These are phyloP conservation scores for Halophytophthora batemanensis DNA, from an alignment of 352 stramenopile species.

Conservation along the genomic window DNA sequence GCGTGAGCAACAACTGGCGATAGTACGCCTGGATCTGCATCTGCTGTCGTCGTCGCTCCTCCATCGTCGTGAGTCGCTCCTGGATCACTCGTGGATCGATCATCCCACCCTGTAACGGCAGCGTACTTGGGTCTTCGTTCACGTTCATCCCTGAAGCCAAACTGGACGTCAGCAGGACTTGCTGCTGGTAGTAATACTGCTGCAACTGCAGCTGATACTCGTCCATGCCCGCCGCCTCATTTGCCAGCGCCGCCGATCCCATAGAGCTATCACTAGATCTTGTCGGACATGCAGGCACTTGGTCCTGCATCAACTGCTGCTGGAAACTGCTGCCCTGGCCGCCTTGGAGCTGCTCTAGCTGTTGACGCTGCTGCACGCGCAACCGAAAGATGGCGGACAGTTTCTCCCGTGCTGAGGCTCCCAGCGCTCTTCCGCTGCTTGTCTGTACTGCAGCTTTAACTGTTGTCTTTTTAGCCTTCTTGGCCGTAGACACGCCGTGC, in stretches of 20 bases:
- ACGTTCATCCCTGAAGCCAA: conserved; percentile 23
- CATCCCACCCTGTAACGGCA: conserved; percentile 37
- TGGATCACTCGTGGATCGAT: conserved; percentile 67
- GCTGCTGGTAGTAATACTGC: conserved; percentile 69
- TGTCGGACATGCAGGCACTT: conserved; percentile 11
- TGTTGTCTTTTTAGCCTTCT: conserved; percentile 17
- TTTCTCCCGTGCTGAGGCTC: conserved; percentile 39
- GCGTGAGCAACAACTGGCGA: conserved; percentile 37
- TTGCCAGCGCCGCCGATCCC: conserved; percentile 10
- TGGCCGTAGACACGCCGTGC: not conserved
- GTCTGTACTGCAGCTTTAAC: conserved; percentile 2
- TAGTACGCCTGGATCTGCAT: conserved; percentile 58
- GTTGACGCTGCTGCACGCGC: conserved; percentile 46
- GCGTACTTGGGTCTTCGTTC: conserved; percentile 17
- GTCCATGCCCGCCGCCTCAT: conserved; percentile 26
- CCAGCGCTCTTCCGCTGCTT: conserved; percentile 6
- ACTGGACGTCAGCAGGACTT: conserved; percentile 45
- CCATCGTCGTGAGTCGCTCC: conserved; percentile 43
- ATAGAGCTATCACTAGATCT: too few relatives aligned
- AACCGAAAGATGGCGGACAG: conserved; percentile 62
- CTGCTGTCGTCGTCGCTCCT: conserved; percentile 50
- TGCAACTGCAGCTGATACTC: conserved; percentile 53
- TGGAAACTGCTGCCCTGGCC: conserved; percentile 13
- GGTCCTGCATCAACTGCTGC: conserved; percentile 26
- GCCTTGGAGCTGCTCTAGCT: conserved; percentile 32